These are phyloP conservation scores for Striga hermonthica DNA, from an alignment of 305 asterid species.

Conservation along the genomic window DNA sequence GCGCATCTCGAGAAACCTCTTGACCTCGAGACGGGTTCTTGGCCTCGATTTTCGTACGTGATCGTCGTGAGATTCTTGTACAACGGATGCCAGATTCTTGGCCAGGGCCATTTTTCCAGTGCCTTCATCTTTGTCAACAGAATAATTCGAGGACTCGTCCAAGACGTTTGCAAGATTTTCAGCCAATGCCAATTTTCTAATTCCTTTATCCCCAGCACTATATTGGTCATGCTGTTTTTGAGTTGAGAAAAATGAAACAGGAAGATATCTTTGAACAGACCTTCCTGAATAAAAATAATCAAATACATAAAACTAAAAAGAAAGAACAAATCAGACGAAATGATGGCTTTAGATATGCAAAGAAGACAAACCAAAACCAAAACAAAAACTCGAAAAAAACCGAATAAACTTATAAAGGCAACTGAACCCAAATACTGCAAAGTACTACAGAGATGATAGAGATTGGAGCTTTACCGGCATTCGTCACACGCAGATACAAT, in stretches of 20 bases:
- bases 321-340: too few species aligned
- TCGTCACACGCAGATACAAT: conserved; percentile 15
- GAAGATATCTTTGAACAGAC: conserved; percentile 24
- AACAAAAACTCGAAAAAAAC: background rate
- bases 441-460: background rate
- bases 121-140: conserved; percentile 22
- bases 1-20: conserved; percentile 63
- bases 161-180: conserved; percentile 41
- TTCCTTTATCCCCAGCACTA: conserved; percentile 32
- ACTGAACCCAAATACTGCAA: too few species aligned
- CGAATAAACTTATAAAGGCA: background rate
- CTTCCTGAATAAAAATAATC: conserved; percentile 22
- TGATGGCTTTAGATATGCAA: too few species aligned
- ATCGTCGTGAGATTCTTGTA: conserved; percentile 56
- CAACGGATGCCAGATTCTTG: conserved; percentile 58
- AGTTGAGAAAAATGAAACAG: conserved; percentile 37
- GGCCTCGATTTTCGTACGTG: conserved; percentile 41
- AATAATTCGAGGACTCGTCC: conserved; percentile 39
- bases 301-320: too few species aligned
- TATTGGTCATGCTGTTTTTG: conserved; percentile 24
- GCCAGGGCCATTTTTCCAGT: conserved; percentile 42
- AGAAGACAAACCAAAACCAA: conserved; percentile 16
- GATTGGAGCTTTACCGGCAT: conserved; percentile 29
- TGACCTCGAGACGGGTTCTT: conserved; percentile 46
- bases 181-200: conserved; percentile 35